Evolutionary conservation across 2,329 filamentous ascomycete species (phyloP).

Genomic region (Fonsecaea erecta): DNA sequence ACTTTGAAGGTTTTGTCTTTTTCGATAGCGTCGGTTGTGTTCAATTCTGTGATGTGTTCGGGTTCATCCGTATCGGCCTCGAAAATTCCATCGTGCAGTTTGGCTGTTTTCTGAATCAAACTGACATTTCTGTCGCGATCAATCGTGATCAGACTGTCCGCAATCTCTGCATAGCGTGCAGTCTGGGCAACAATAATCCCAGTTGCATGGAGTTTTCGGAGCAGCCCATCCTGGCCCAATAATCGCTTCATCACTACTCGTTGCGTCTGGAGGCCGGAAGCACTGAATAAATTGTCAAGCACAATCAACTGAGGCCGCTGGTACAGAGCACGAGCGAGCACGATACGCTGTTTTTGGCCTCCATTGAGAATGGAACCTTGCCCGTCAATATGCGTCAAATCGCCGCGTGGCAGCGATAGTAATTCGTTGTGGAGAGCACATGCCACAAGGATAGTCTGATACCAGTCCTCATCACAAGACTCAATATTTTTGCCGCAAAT

Average conservation of each 20-base stretch:
- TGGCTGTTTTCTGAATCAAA: neutral
- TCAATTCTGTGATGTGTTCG: neutral
- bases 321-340: conserved; percentile 57
- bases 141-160: conserved; percentile 49
- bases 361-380: conserved; percentile 36
- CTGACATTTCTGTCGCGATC: conserved; percentile 23
- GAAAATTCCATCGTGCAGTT: neutral
- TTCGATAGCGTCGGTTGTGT: neutral
- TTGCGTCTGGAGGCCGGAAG: conserved; percentile 55
- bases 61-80: neutral
- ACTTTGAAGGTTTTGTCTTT: neutral
- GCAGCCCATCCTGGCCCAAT: conserved; percentile 51
- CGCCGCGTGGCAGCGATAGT: conserved; percentile 27
- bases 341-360: conserved; percentile 36
- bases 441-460: conserved; percentile 34
- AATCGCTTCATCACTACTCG: conserved; percentile 54
- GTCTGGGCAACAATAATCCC: conserved; percentile 42
- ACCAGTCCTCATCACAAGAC: conserved; percentile 31
- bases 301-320: conserved; percentile 54
- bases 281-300: conserved; percentile 57
- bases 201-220: conserved; percentile 48
- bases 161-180: conserved; percentile 47
- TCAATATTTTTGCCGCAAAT: conserved; percentile 34
- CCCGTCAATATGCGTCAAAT: conserved; percentile 33
- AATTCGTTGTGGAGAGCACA: conserved; percentile 37